Evolutionary conservation across 805 yeast genomes (phyloP).

Genomic region (Saturnispora kantuleensis): DNA sequence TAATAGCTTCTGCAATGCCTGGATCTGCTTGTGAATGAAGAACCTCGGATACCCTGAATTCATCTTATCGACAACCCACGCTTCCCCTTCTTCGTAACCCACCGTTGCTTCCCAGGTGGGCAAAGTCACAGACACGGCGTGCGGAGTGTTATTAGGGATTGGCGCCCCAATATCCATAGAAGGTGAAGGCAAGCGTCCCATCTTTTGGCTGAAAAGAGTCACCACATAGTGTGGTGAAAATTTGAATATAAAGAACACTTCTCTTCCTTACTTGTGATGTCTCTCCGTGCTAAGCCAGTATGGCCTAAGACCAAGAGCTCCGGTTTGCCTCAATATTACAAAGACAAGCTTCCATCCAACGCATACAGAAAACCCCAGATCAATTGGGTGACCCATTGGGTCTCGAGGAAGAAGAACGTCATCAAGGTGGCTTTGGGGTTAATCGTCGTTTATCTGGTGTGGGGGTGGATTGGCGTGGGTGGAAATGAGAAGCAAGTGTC

Average conservation of each 20-base stretch:
- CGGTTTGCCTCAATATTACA: constrained; percentile 38
- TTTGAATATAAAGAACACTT: neutral
- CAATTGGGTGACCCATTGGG: constrained; percentile 17
- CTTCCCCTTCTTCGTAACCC: constrained; percentile 86
- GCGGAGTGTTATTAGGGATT: constrained; percentile 82
- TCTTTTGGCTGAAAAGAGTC: neutral
- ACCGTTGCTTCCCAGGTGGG: constrained; percentile 95
- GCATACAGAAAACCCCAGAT: constrained; percentile 4
- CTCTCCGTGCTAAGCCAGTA: constrained; percentile 12
- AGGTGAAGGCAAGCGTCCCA: constrained; percentile 9
- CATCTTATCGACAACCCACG: constrained; percentile 70
- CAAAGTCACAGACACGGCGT: constrained; percentile 88
- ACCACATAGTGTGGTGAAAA: too few species aligned
- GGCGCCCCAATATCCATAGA: constrained; percentile 61
- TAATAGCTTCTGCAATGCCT: constrained; percentile 42
- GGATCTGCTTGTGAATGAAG: constrained; percentile 56
- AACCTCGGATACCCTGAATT: constrained; percentile 84
- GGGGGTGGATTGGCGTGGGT: constrained; percentile 12
- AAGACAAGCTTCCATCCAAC: constrained; percentile 31
- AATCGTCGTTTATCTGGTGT: constrained; percentile 32
- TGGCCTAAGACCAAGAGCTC: constrained; percentile 5
- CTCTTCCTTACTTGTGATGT: constrained; percentile 1
- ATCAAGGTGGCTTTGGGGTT: constrained; percentile 31
- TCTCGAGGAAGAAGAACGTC: constrained; percentile 29
- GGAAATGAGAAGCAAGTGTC: neutral